Base-by-base conservation (phyloP, 2,329 filamentous ascomycete species). In the Malbranchea cinnamomea region DNA sequence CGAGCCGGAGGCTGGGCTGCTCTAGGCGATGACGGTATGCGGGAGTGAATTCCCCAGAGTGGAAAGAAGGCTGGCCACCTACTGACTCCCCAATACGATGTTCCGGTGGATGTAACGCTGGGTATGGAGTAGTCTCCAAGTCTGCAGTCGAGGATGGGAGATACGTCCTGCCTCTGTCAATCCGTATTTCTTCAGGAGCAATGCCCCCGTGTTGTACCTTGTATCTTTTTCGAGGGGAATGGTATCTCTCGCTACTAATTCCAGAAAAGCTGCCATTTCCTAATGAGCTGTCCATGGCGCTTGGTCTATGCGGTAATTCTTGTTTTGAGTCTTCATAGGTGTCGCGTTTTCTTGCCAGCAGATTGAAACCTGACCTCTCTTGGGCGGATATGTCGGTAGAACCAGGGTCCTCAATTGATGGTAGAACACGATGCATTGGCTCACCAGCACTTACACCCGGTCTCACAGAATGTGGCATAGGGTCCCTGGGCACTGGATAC, bases 321-420 rank as follows among this genome's bases (percentile, higher is more conserved):
- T 46, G 45, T 19, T 47, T 41, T 25, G 34, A 36, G 16, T 41
- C 38, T n/a, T 30, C 37, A 32, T 40, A 36, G 9, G 47, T 44
- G 40, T 49, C 48, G 29, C 41, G 44, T 35, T 44, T 44, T 12
- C 25, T 24, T 17, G 47, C 32, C 37, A 51, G 33, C n/a, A 41
- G 34, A 14, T 48, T 45, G 31, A 52, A 38, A 18, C 42, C 38
- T 26, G 37, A 38, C 36, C 32, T 34, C 24, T 44, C 44, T 30
- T 39, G 35, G 9, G 37, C 38, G 33, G 32, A 41, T 23, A 48
- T 42, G 28, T 30, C 15, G 21, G 43, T 31, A 28, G 41, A 33
- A 22, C 44, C 41, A 6, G 28, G 27, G 22, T 18, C 30, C 35
- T 57, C 54, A 38, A 57, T 54, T 19, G 53, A 56, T 10, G 50